Base-by-base conservation (phyloP, 768 basidiomycete genomes). In the Leccinum boreale region DNA sequence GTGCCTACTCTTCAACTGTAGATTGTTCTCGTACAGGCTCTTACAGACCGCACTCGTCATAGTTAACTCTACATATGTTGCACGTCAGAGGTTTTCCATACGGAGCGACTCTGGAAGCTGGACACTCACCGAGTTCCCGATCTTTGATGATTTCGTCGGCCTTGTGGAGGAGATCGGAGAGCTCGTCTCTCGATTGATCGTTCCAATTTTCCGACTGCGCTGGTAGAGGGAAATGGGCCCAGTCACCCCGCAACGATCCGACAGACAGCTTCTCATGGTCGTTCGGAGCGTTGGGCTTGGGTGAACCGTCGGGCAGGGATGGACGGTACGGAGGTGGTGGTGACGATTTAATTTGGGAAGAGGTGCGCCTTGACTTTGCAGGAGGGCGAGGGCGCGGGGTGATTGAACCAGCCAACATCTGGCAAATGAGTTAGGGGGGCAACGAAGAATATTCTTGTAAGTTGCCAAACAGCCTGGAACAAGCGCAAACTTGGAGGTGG, bases 81-180 rank as follows among this genome's bases (percentile, higher is more conserved):
- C 48, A 55, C 33, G 56, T 58, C 57, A 61, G 45, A 61, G 56
- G 56, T 45, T 57, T 56, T 52, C 47, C 46, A 47, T 7, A 39
- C 33, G 26, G 29, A 36, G 21, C 17, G 39, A 36, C 50, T 31
- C 28, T 23, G 26, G 46, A 58, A 48, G 53, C 33, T 19, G 58
- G 28, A n/a, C 12, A 61, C 85, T 51, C 68, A 89, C 92, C 90
- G 61, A 80, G 81, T 73, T 90, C 90, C 39, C 91, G 79, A 58
- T 85, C 84, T 68, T 84, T 87, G 62, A 94, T 92, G 50, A 92
- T 76, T 58, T 77, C 83, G 61, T 88, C 87, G 0, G 90, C 92
- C 68, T 86, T 85, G 47, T 84, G 73, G 35, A 94, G 79, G 45
- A 93, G 76, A 45, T 81, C 80, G 4, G 85, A 78, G 47, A 94